Conservation (phyloP, 805 yeast genomes). For the Ogataea pignaliae region DNA sequence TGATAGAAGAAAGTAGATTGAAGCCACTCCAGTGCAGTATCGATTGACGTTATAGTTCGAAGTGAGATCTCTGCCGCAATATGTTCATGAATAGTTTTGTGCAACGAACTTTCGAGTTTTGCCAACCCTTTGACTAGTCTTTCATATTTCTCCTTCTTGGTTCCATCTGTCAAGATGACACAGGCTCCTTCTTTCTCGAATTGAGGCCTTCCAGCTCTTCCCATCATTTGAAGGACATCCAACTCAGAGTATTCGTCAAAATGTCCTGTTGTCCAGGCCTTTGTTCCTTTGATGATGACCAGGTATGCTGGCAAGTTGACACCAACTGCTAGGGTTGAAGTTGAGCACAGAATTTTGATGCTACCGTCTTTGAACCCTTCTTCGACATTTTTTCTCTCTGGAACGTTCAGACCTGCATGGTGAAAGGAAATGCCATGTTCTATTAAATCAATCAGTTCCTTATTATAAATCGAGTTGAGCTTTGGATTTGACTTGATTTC, state of each 20-base stretch:
- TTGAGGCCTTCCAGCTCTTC: slow-evolving; percentile 62
- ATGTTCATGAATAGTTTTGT: slow-evolving; percentile 35
- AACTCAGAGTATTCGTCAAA: slow-evolving; percentile 50
- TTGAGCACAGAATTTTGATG: slow-evolving; percentile 45
- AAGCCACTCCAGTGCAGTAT: slow-evolving; percentile 43
- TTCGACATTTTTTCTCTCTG: slow-evolving; percentile 46
- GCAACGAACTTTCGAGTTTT: slow-evolving; percentile 43
- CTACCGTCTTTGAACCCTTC: slow-evolving; percentile 38
- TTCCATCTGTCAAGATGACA: slow-evolving; percentile 41
- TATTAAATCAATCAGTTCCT: slow-evolving; percentile 21
- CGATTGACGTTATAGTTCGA: slow-evolving; percentile 33
- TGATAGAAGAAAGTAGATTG: slow-evolving; percentile 46
- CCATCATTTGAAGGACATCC: slow-evolving; percentile 60
- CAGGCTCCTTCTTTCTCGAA: slow-evolving; percentile 49
- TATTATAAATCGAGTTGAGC: slow-evolving; percentile 17
- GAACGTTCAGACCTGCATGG: slow-evolving; percentile 51
- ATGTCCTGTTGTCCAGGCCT: slow-evolving; percentile 47
- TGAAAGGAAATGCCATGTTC: slow-evolving; percentile 46
- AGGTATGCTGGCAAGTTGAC: slow-evolving; percentile 58
- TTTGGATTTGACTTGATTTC: neutral
- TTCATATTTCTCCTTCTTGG: slow-evolving; percentile 35
- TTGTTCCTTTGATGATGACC: slow-evolving; percentile 60
- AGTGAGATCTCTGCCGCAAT: slow-evolving; percentile 41
- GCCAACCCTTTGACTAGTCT: slow-evolving; percentile 38
- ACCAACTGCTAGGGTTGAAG: slow-evolving; percentile 59